Base-by-base conservation (phyloP, 371 early-diverging fungal species). In the Conidiobolus coronatus region DNA sequence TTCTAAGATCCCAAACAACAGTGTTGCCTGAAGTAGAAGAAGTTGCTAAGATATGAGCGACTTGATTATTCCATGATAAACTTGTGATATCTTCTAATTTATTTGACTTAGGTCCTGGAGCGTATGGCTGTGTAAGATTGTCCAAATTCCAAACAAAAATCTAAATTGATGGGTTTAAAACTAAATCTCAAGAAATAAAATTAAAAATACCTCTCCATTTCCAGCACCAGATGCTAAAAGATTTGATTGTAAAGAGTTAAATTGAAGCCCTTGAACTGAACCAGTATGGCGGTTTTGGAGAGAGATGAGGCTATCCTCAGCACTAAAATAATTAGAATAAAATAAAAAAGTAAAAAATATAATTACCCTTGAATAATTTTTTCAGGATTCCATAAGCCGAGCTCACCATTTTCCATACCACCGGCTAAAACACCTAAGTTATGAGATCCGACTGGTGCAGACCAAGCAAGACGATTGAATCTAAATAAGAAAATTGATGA, bases 1-100 rank as follows among this genome's bases (percentile, higher is more conserved):
- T 78, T 39, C 85, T 72, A 50, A 93, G 67, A 67, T 94, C 95
- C 93, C 94, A 94, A 14, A 93, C 79, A 18, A 89, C 90, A 4
- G 89, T 86, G 55, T 80, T 70, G 19, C 97, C 94, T 43, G 87
- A 85, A 48, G 77, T 80, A 23, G 84, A 81, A 15, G 85, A 79
- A 2, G 85, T 84, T 5, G 91, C 89, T 46, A 96, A 64, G 57
- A 96, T 96, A 52, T 93, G 87, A 41, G 79, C 75, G 23, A 86
- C 87, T 54, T 85, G 81, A 50, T 80, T 73, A 62, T 94, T 97
- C 95, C 94, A 97, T 18, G 82, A 69, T 22, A 93, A 66, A 19
- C 75, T 65, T 0, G 87, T 89, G 20, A 97, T 71, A 51, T 83
- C 87, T 40, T 87, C 93, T 20, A 93, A 59, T 40, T 79, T 78